Evolutionary conservation across 164 flowering plant species (phyloP).

Genomic region (Aristolochia contorta): DNA sequence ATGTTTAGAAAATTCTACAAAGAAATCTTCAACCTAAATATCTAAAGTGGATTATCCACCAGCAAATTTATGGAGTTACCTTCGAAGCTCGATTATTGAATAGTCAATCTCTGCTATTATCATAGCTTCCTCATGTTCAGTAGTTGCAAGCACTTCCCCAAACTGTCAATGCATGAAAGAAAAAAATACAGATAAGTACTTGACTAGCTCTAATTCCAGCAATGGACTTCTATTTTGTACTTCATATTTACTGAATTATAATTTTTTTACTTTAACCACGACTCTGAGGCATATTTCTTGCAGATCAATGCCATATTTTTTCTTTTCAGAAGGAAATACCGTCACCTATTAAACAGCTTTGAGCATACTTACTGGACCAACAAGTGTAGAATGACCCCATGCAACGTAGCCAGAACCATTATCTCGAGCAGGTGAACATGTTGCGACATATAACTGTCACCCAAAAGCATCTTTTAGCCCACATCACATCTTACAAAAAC

Average conservation of each 20-base stretch:
- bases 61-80: slow-evolving; percentile 28
- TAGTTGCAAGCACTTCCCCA: slow-evolving; percentile 86
- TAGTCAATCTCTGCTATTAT: slow-evolving; percentile 83
- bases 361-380: slow-evolving; percentile 77
- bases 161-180: slow-evolving; percentile 37
- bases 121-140: slow-evolving; percentile 76
- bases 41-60: neutral
- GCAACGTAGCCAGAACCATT: slow-evolving; percentile 69
- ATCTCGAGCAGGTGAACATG: slow-evolving; percentile 97
- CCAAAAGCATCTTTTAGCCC: no score
- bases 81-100: slow-evolving; percentile 59
- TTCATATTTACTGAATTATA: no score
- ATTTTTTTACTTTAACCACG: no score
- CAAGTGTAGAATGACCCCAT: slow-evolving; percentile 97
- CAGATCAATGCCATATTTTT: no score
- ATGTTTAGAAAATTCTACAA: neutral
- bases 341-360: no score
- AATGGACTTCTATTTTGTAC: no score
- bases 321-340: no score
- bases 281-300: no score
- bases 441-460: slow-evolving; percentile 81
- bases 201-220: no score
- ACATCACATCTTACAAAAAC: no score
- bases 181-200: neutral
- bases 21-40: neutral